phyloP scores from a whole-genome alignment of 139 green algal species.

The Spirogloea muscicola region DNA sequence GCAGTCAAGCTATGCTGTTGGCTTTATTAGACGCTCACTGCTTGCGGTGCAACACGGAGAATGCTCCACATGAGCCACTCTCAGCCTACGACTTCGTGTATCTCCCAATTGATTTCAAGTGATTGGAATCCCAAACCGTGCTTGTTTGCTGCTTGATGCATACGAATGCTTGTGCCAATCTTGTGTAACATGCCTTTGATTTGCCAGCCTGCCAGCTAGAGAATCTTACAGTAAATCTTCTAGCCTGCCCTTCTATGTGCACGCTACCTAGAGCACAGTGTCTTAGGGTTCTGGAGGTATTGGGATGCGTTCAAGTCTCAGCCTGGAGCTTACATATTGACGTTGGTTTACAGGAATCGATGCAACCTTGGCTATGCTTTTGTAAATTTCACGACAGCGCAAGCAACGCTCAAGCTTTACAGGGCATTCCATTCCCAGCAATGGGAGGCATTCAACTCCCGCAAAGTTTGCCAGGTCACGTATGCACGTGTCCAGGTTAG shows the following conservation, averaged over 20 bases:
- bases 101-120: constrained; percentile 73
- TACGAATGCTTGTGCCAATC: no score
- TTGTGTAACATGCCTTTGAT: no score
- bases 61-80: constrained; percentile 52
- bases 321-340: no score
- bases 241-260: no score
- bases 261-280: no score
- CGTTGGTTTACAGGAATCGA: constrained; percentile 57
- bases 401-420: constrained; percentile 49
- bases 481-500: constrained; percentile 48
- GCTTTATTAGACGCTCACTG: constrained; percentile 73
- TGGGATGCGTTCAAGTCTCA: no score
- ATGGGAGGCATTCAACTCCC: constrained; percentile 70
- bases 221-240: no score
- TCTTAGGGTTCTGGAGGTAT: no score
- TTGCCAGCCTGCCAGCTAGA: no score
- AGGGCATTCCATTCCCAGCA: constrained; percentile 61
- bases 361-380: constrained; percentile 76
- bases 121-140: constrained; percentile 6
- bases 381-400: constrained; percentile 61
- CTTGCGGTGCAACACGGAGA: constrained; percentile 21
- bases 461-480: constrained; percentile 58
- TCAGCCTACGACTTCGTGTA: constrained; percentile 72
- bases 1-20: constrained; percentile 92
- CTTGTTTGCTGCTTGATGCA: neutral